Base-by-base conservation (phyloP, 75 land plant species). In the Selaginella moellendorffii region DNA sequence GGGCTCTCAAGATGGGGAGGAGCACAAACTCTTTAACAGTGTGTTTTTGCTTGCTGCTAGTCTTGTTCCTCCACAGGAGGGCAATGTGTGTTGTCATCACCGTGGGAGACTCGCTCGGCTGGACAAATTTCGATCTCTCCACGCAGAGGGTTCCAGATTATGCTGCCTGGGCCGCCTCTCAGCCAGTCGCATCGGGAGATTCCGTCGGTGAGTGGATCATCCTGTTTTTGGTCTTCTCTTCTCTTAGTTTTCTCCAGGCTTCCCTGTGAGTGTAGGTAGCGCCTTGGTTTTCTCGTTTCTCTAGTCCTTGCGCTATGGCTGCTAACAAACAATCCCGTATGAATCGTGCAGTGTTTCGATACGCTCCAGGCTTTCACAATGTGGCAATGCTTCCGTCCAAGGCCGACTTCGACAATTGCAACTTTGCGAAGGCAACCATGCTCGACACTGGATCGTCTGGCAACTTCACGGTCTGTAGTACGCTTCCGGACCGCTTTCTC, bases 91-190 rank as follows among this genome's bases (percentile, higher is more conserved):
- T 8, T 8, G 24, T 24, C 5, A 56, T 56, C 59, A 56, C 59
- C 9, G 59, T 56, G 19, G 59, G 59, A 2, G 59, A 56, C 19
- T 21, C 59, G 2, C 59, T 56, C 8, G 59, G 59, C 21, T 56
- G 59, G 59, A 56, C 59, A 56, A 25, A 56, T 19, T 56, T 56
- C 24, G 59, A 56, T 24, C 23, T 56, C n/a, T 5, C 59, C 5
- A 56, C 24, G n/a, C 59, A 56, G 24, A 56, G 59, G n/a, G 59
- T 56, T 19, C 59, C 59, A 21, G 59, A 56, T 56, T 56, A 56
- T 19, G 59, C 59, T 2, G 59, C 59, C 2, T 56, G 59, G 59
- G 59, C 59, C n/a, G 19, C 24, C 8, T 56, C 59, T 21, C 23
- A 56, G 59, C 23, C 21, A 2, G 19, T 56, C 8, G 59, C 59